phyloP scores from a whole-genome alignment of 306 rosid genomes.

The Pyrus pyrifolia region DNA sequence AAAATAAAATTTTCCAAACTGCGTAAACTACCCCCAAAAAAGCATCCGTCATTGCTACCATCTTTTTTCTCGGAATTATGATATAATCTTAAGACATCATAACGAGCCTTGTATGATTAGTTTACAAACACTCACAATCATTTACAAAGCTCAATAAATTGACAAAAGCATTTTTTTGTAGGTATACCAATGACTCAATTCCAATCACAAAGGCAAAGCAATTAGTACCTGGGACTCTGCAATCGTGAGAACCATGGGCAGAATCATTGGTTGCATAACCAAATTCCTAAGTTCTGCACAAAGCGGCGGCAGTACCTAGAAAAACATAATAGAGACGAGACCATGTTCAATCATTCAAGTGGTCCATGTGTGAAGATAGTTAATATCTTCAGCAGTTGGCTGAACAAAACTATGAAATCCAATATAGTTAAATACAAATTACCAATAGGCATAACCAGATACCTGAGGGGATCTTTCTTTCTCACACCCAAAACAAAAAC shows the following conservation, averaged over 20 bases:
- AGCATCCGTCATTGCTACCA: background rate
- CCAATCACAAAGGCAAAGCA: background rate
- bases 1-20: background rate
- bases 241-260: conserved; percentile 98
- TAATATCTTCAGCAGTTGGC: background rate
- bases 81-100: background rate
- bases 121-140: background rate
- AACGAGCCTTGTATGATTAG: background rate
- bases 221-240: conserved; percentile 92
- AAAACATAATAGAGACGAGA: conserved; percentile 21
- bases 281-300: conserved; percentile 97
- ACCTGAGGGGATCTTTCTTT: background rate
- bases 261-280: conserved; percentile 95
- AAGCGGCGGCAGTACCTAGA: conserved; percentile 96
- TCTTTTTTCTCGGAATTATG: background rate
- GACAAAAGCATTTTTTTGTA: background rate
- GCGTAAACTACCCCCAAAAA: background rate
- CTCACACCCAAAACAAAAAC: background rate
- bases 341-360: conserved; percentile 2
- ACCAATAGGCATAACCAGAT: background rate
- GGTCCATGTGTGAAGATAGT: background rate
- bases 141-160: background rate
- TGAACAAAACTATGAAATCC: conserved; percentile 4
- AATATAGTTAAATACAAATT: background rate
- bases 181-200: background rate